These are phyloP conservation scores for Heteromeles arbutifolia DNA, from an alignment of 306 rosid genomes.

Conservation along the genomic window DNA sequence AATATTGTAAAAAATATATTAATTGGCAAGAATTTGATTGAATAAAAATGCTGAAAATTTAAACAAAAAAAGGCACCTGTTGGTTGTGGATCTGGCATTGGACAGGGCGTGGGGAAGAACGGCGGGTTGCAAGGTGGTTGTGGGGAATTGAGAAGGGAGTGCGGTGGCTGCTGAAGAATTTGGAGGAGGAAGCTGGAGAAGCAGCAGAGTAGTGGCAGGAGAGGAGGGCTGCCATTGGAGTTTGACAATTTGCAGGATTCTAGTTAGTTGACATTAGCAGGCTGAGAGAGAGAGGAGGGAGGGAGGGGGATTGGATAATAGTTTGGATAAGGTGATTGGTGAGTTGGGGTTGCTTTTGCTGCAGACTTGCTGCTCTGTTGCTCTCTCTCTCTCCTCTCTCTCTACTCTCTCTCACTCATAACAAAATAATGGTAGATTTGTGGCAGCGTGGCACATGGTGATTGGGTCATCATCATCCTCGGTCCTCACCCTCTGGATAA, in stretches of 20 bases:
- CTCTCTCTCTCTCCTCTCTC: not conserved
- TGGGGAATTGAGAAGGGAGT: constrained; percentile 31
- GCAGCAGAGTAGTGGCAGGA: constrained; percentile 48
- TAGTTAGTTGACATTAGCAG: not conserved
- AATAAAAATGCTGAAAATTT: too few relatives aligned
- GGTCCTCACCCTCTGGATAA: constrained; percentile 19
- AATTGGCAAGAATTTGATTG: too few relatives aligned
- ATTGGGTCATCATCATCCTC: not conserved
- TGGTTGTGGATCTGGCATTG: constrained; percentile 33
- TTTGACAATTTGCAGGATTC: not conserved
- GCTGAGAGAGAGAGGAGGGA: not conserved
- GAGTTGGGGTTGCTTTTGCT: not conserved
- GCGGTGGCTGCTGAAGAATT: constrained; percentile 23
- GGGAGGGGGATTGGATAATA: not conserved
- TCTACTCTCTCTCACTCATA: not conserved
- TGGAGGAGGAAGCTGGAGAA: constrained; percentile 27
- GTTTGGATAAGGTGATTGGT: constrained; percentile 1
- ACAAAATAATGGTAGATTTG: not conserved
- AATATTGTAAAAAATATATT: not conserved
- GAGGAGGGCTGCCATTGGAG: constrained; percentile 54
- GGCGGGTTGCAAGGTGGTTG: constrained; percentile 37
- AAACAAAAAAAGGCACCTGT: constrained; percentile 29
- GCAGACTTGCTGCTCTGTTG: not conserved
- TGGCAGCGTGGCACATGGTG: not conserved
- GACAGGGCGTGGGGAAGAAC: constrained; percentile 47